phyloP scores from a whole-genome alignment of 2,329 filamentous ascomycete species.

The Lasiodiplodia sp. region DNA sequence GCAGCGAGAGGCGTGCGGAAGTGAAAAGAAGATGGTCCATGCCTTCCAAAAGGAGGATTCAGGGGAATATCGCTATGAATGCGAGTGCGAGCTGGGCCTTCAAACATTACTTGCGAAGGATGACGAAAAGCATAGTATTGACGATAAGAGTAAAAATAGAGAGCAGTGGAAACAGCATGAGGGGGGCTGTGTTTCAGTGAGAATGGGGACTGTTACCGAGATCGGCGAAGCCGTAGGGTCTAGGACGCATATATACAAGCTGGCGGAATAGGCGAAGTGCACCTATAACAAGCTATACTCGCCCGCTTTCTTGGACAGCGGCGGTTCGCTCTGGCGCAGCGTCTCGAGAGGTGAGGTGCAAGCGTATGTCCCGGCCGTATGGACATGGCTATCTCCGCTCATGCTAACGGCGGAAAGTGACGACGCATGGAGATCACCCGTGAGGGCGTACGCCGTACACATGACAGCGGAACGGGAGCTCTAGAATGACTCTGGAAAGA shows the following conservation, averaged over 20 bases:
- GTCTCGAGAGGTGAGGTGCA: background rate
- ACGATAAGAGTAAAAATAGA: slow-evolving; percentile 5
- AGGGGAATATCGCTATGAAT: background rate
- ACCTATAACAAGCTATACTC: slow-evolving; percentile 12
- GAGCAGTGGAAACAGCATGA: background rate
- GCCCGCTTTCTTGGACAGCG: background rate
- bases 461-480: background rate
- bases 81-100: background rate
- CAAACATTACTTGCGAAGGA: background rate
- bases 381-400: slow-evolving; percentile 13
- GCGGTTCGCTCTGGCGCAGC: background rate
- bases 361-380: background rate
- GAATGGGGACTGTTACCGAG: background rate
- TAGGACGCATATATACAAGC: background rate
- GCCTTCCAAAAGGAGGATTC: slow-evolving; percentile 13
- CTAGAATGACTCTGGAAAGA: slow-evolving; percentile 23
- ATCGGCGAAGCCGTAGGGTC: slow-evolving; percentile 8
- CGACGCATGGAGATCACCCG: slow-evolving; percentile 23
- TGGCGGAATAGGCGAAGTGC: background rate
- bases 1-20: background rate
- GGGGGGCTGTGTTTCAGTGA: slow-evolving; percentile 6
- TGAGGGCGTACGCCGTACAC: background rate
- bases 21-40: background rate
- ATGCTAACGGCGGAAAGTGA: background rate
- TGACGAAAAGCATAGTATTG: background rate